Evolutionary conservation across 2,329 filamentous ascomycete genomes (phyloP), one percentile per base, ranked within the genome.

Genomic region (Trichoderma sp.): DNA sequence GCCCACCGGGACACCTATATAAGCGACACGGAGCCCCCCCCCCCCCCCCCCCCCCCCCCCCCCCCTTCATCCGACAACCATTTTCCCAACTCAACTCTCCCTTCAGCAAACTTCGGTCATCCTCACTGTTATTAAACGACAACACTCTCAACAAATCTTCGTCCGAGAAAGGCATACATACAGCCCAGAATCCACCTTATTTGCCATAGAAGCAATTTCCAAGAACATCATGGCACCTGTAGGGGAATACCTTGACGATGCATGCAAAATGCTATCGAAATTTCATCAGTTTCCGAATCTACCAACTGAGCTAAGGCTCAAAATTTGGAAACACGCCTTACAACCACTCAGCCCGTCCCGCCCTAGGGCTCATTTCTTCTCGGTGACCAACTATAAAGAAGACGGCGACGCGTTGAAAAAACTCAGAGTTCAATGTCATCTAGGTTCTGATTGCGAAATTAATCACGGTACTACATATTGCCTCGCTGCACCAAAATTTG

Each of bases 261-360:
- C 39, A 43, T n/a, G 39, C 39, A 43, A 43, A 50, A 20, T 20
- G 43, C 15, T 1, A 20, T 50, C 28, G 0, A n/a, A 50, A 17
- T 72, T 17, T 69, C 74, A 17, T 64, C 73, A 0, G 70, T 64
- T 13, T 68, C 53, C 3, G 0, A 68, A 47, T 15, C 26, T 68
- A 5, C 65, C 53, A 2, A 30, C 30, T 13, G 65, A 68, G 28
- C 15, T 68, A 47, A 68, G 65, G 68, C 71, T 15, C 58, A 59
- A 8, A 70, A 75, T 32, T 68, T 75, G 74, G 43, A 28, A 11
- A 58, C n/a, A 53, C 43, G 70, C 57, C 47, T 59, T 68, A 32
- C 65, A 47, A 26, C 32, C 65, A 39, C 13, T 68, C 50, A 20
- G 12, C 17, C 50, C 13, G 12, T 36, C 32, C 53, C 50, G 20